Conservation (phyloP, 352 stramenopile species). For the Pythium utonaiense region DNA sequence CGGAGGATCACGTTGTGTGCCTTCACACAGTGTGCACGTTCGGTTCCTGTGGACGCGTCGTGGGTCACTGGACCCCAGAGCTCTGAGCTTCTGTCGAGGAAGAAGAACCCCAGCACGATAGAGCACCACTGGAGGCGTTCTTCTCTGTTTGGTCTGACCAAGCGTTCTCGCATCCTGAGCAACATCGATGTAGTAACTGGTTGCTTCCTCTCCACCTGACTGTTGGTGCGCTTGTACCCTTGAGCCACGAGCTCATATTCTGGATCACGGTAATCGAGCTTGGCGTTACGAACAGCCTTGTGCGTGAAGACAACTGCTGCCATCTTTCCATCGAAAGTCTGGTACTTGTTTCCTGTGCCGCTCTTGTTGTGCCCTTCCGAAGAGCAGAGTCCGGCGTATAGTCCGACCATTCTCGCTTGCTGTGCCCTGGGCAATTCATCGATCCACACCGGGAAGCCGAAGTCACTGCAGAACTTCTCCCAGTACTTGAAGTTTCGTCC, state of each 20-base stretch:
- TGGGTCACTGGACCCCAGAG: conserved; percentile 5
- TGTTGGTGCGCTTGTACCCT: conserved; percentile 16
- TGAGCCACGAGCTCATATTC: conserved; percentile 27
- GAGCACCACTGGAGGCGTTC: conserved; percentile 10
- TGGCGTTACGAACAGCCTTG: conserved; percentile 15
- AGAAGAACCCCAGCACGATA: conserved; percentile 21
- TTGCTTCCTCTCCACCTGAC: conserved; percentile 26
- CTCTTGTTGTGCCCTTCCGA: conserved; percentile 20
- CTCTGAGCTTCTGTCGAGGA: conserved; percentile 23
- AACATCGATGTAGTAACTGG: conserved; percentile 30
- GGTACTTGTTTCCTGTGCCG: conserved; percentile 20
- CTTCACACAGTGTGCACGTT: conserved; percentile 5
- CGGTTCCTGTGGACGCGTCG: background rate
- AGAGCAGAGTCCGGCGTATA: conserved; percentile 15
- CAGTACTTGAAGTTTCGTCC: background rate
- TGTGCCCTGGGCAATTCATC: conserved; percentile 16
- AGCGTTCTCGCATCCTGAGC: conserved; percentile 11
- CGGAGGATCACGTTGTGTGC: conserved; percentile 7
- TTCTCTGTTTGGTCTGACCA: background rate
- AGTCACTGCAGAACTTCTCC: conserved; percentile 4
- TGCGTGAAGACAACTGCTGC: conserved; percentile 22
- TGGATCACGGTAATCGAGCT: conserved; percentile 24
- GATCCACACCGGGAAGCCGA: conserved; percentile 17
- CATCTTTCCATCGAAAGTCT: conserved; percentile 23
- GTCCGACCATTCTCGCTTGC: conserved; percentile 21